Evolutionary conservation across 75 land plant genomes (phyloP), one percentile per base, ranked within the genome.

Genomic region (Picea sitchensis): DNA sequence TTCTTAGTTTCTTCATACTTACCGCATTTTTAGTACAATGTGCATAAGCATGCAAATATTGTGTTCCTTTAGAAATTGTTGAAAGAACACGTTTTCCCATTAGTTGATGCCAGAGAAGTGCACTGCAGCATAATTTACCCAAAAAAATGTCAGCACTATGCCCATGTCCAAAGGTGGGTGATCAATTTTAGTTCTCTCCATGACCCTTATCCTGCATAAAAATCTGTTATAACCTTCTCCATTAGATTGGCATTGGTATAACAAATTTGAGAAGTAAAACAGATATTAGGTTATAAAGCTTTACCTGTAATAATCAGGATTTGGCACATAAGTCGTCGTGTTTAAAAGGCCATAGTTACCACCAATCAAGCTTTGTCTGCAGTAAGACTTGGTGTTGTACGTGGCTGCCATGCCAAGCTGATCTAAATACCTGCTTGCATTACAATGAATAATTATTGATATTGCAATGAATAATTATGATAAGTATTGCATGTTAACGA

Each of bases 301-400:
- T 82, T 80, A 92, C 96, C 96, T 84, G 83, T 93, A 95, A 80
- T 91, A 93, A 82, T 95, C 98, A 23, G 99, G 99, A 74, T 96
- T 96, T 13, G 94, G 97, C n/a, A 79, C 73, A 81, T 86, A 92
- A 31, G 93, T 86, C 4, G 85, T 85, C 23, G 88, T 85, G 78
- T 94, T 83, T 74, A 96, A 87, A 20, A 96, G 90, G 20, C 83
- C 97, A 47, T 47, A 94, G 78, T 96, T 92, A 69, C 99, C 99
- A 47, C 99, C 99, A 23, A 95, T 82, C 67, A 95, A 76, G 58
- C 87, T 72, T 76, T 95, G 98, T 74, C 98, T 79, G 77, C 88
- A 95, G 79, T 76, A 96, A 34, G 80, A 88, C 79, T 87, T 87
- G 76, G 83, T 90, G 67, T 90, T 82, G 73, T 78, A 94, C 31